These are phyloP conservation scores for Blumeria graminis DNA, from an alignment of 2,329 filamentous ascomycete genomes.

Conservation along the genomic window DNA sequence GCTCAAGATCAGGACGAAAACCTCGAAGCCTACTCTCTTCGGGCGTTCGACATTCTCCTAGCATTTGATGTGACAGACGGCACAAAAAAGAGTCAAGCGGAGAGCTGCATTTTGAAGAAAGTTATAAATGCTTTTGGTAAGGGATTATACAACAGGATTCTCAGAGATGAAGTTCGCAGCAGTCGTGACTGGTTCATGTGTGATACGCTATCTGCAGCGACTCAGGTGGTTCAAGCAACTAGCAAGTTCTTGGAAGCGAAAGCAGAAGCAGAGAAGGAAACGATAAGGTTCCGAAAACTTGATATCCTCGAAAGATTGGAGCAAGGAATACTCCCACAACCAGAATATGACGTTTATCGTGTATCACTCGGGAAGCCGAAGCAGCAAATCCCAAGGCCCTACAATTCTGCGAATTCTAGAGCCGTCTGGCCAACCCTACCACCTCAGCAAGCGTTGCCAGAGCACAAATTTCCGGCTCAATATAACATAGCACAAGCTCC, in stretches of 20 bases:
- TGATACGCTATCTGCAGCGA: neutral
- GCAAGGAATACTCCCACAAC: neutral
- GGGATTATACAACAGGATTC: neutral
- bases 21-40: too few species aligned
- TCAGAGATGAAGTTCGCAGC: neutral
- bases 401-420: neutral
- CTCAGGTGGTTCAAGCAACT: neutral
- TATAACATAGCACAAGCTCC: too few species aligned
- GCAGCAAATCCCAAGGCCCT: neutral
- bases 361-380: neutral
- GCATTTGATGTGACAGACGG: neutral
- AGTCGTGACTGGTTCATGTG: neutral
- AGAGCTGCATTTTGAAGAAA: neutral
- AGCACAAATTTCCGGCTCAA: too few species aligned
- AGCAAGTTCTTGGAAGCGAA: neutral
- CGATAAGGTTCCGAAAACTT: neutral
- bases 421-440: neutral
- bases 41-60: neutral
- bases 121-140: neutral
- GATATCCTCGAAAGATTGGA: neutral
- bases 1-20: too few species aligned
- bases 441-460: neutral
- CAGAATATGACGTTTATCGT: neutral
- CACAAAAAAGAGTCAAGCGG: neutral
- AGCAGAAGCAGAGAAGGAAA: neutral